A percentile compares a stretch with the other conserved stretches of the same genome.
These are phyloP conservation scores for Penicillium janthinellum DNA, from an alignment of 2,329 filamentous ascomycete species.

Conservation along the genomic window DNA sequence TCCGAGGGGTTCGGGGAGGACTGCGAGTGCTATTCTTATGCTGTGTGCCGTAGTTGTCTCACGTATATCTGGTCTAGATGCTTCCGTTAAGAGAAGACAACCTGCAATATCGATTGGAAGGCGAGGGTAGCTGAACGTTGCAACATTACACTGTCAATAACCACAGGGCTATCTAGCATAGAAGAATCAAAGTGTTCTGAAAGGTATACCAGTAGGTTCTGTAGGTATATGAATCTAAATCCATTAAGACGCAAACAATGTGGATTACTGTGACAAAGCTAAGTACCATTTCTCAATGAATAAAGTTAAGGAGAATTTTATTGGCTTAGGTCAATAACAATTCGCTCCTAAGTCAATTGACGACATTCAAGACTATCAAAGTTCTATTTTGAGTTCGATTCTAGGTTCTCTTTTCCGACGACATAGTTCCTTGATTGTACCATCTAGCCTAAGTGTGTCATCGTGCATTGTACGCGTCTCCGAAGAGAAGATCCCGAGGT, in stretches of 20 bases:
- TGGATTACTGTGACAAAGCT: not conserved
- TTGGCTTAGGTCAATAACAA: not conserved
- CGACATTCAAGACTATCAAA: not conserved
- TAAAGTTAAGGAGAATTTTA: not conserved
- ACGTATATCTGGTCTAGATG: slow-evolving; percentile 1
- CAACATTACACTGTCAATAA: too few species aligned
- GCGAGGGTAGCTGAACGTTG: not conserved
- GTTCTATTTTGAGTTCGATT: not conserved
- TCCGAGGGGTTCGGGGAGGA: not conserved
- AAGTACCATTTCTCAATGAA: not conserved
- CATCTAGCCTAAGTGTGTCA: not conserved
- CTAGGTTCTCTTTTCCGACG: not conserved
- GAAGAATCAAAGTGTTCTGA: too few species aligned
- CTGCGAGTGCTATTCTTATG: not conserved
- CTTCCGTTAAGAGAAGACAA: not conserved
- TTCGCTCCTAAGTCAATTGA: not conserved
- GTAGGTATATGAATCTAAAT: too few species aligned
- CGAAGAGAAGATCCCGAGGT: not conserved
- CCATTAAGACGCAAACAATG: not conserved
- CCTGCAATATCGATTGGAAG: not conserved
- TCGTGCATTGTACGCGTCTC: not conserved
- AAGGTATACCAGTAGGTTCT: too few species aligned
- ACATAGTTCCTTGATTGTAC: not conserved
- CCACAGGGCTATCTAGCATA: too few species aligned
- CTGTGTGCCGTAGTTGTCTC: not conserved